Base-by-base conservation (phyloP, 352 stramenopile genomes). In the Phytophthora foliorum region DNA sequence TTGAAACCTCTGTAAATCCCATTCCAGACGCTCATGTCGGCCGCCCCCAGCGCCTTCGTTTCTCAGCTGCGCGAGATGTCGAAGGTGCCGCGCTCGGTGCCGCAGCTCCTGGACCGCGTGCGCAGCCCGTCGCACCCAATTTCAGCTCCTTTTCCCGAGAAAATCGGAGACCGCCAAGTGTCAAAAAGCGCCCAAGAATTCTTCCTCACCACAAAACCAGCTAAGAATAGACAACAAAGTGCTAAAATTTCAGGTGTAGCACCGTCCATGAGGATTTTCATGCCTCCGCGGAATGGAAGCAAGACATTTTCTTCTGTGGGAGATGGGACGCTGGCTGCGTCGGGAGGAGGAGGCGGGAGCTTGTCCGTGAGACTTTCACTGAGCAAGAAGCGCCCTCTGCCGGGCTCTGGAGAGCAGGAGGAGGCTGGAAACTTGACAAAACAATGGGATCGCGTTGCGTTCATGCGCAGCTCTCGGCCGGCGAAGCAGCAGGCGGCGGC, bases 401-500 rank as follows among this genome's bases (percentile, higher is more conserved):
- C 22, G 7, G n/a, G n/a, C n/a, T 48, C n/a, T 17, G 11, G 25
- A 13, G 27, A 56, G 6, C 55, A 65, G 6, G 27, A 34, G 36
- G 24, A 13, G 14, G n/a, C n/a, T n/a, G 8, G 22, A 2, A 1
- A 44, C 4, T 22, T 62, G n/a, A 60, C 14, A 5, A 10, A 14
- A 19, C 21, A 48, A 45, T 65, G 50, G 50, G 34, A 39, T 54
- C 55, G 27, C 4, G 32, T 16, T 14, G 52, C 21, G 21, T 74
- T 74, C 60, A 70, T 74, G 59, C 2, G n/a, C 6, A 60, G 67
- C 34, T 42, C 49, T 3, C n/a, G 24, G 8, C 60, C 61, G 6
- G 67, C 61, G 21, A 39, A 29, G 14, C 44, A 63, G 17, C 67
- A 75, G n/a, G 67, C 61, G 10, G 14, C 19, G 4, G n/a, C 21